Conservation (phyloP, 352 stramenopile species). For the Pythium myriotylum region DNA sequence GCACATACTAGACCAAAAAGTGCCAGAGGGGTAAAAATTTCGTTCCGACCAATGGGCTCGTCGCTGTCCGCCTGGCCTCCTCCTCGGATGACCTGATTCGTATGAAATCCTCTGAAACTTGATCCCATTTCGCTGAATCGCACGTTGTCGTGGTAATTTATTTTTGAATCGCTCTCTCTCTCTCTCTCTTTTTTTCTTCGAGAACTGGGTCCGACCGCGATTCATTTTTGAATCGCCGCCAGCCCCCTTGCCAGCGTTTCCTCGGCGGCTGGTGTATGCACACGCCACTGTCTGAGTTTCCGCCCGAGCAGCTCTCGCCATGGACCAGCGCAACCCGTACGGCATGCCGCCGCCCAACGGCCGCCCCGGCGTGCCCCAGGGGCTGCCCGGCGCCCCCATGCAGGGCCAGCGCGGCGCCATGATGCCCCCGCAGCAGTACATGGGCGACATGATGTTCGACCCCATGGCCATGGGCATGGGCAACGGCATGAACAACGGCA, state of each 20-base stretch:
- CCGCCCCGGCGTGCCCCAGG: conserved; percentile 24
- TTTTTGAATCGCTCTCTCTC: conserved; percentile 21
- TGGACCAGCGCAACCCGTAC: conserved; percentile 73
- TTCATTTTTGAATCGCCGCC: conserved; percentile 17
- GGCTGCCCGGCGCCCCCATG: conserved; percentile 44
- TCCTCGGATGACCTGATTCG: too few relatives aligned
- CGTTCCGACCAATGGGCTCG: too few relatives aligned
- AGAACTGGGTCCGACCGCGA: neutral
- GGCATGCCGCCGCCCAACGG: conserved; percentile 43
- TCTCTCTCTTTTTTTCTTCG: neutral
- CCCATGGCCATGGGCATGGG: conserved; percentile 58
- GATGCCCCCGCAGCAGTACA: conserved; percentile 63
- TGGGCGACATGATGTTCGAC: conserved; percentile 83
- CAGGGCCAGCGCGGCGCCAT: conserved; percentile 37
- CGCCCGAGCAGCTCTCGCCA: conserved; percentile 19
- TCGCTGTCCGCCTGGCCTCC: too few relatives aligned
- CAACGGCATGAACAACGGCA: conserved; percentile 56
- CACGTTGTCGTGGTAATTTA: too few relatives aligned
- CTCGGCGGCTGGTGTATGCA: conserved; percentile 16
- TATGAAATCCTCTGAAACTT: neutral
- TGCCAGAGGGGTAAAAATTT: too few relatives aligned
- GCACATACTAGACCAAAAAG: too few relatives aligned
- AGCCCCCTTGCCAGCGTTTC: conserved; percentile 5
- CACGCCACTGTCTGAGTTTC: conserved; percentile 20
- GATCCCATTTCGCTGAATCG: neutral